A percentile compares a stretch with the other conserved stretches of the same genome.
phyloP scores from a whole-genome alignment of 768 basidiomycete genomes.

The Trichaptum fuscoviolaceum region DNA sequence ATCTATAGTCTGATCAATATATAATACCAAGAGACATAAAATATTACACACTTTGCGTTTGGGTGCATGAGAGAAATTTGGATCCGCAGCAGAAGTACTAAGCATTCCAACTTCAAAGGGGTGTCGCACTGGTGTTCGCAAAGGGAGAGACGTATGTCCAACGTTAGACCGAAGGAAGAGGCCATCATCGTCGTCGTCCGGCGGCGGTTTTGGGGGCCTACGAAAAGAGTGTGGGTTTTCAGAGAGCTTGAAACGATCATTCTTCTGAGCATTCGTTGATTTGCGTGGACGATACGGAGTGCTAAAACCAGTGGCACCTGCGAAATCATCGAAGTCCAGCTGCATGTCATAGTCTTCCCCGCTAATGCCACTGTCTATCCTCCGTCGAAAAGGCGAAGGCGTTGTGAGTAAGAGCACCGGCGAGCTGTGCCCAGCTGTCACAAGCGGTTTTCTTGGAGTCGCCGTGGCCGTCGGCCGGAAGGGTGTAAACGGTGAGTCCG shows the following conservation, averaged over 20 bases:
- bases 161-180: background rate
- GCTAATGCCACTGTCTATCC: background rate
- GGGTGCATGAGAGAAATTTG: background rate
- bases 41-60: slow-evolving; percentile 3
- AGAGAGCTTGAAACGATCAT: background rate
- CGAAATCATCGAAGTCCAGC: background rate
- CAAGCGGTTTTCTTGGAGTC: background rate
- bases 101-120: background rate
- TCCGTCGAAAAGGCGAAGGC: background rate
- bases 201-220: background rate
- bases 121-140: background rate
- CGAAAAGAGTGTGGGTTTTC: slow-evolving; percentile 1
- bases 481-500: background rate
- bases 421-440: background rate
- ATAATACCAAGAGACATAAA: background rate
- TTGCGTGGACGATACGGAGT: background rate
- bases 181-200: background rate
- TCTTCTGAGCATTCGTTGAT: background rate
- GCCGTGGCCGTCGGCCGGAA: slow-evolving; percentile 1
- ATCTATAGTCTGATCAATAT: background rate
- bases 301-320: background rate
- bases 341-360: background rate
- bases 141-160: background rate
- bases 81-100: background rate
- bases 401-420: background rate